Conservation (phyloP, 2,329 filamentous ascomycete species). For the Xylaria sp. region DNA sequence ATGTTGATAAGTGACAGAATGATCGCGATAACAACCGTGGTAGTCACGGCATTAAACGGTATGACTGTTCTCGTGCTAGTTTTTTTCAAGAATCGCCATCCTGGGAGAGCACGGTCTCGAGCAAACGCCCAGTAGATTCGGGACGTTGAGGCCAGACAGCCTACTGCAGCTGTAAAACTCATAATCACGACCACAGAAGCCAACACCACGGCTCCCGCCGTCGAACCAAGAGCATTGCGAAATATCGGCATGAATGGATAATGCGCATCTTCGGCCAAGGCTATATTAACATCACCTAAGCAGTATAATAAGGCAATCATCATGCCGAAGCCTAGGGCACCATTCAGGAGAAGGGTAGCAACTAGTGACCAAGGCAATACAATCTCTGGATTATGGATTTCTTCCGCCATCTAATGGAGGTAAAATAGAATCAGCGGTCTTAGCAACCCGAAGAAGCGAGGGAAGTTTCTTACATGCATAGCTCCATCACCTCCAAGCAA, state of each 20-base stretch:
- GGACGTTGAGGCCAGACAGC: slow-evolving; percentile 59
- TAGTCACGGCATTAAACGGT: slow-evolving; percentile 21
- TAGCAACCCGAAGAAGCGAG: too few species aligned
- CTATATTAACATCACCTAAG: slow-evolving; percentile 53
- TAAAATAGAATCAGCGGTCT: not conserved
- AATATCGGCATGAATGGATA: slow-evolving; percentile 66
- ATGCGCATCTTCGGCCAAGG: slow-evolving; percentile 51
- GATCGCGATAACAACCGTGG: slow-evolving; percentile 18
- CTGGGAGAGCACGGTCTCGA: slow-evolving; percentile 30
- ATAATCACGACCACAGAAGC: slow-evolving; percentile 54
- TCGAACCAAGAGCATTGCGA: slow-evolving; percentile 53
- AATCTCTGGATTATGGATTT: slow-evolving; percentile 52
- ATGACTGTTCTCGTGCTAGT: slow-evolving; percentile 26
- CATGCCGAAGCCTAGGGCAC: slow-evolving; percentile 58
- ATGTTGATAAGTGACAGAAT: slow-evolving; percentile 30
- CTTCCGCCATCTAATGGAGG: slow-evolving; percentile 47
- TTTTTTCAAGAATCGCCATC: slow-evolving; percentile 24
- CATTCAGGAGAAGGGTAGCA: slow-evolving; percentile 54
- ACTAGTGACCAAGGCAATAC: slow-evolving; percentile 58
- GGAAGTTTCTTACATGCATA: slow-evolving; percentile 33
- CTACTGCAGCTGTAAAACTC: slow-evolving; percentile 54
- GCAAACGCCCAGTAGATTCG: slow-evolving; percentile 60
- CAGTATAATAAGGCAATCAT: slow-evolving; percentile 60
- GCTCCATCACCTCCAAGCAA: slow-evolving; percentile 48
- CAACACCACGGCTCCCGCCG: slow-evolving; percentile 56